These are phyloP conservation scores for Micromonas pusilla DNA, from an alignment of 139 green algal genomes.

Conservation along the genomic window DNA sequence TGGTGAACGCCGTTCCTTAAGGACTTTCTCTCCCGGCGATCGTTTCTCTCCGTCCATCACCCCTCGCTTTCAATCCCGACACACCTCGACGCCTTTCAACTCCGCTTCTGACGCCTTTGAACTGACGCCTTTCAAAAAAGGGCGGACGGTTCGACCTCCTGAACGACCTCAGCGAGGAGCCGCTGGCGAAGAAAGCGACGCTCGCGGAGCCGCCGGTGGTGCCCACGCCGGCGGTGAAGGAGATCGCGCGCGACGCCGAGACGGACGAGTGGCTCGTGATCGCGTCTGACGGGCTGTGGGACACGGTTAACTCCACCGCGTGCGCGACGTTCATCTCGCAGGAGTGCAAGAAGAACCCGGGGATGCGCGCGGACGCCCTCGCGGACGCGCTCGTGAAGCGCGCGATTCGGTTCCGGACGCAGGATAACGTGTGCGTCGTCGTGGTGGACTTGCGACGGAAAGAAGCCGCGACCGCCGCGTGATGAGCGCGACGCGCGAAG, in stretches of 20 bases:
- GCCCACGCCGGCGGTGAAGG: not conserved
- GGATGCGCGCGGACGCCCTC: not conserved
- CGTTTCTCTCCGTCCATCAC: too few species aligned
- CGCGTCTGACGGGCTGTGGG: slow-evolving; percentile 82
- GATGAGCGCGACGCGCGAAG: too few species aligned
- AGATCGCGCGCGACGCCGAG: not conserved
- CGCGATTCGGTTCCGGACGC: slow-evolving; percentile 12
- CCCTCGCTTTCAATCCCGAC: too few species aligned
- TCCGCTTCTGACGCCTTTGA: too few species aligned
- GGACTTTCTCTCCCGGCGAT: too few species aligned
- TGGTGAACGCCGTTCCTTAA: too few species aligned
- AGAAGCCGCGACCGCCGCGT: too few species aligned
- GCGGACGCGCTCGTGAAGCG: slow-evolving; percentile 13
- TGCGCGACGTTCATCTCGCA: slow-evolving; percentile 23
- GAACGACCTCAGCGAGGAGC: slow-evolving; percentile 5
- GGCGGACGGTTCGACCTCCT: slow-evolving; percentile 22
- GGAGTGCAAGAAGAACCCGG: not conserved
- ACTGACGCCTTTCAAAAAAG: too few species aligned
- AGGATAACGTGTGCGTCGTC: slow-evolving; percentile 26
- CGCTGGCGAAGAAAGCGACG: not conserved
- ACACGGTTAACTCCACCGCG: slow-evolving; percentile 60
- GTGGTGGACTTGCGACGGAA: slow-evolving; percentile 21
- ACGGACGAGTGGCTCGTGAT: slow-evolving; percentile 71
- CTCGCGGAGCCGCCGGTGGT: not conserved
- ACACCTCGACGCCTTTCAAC: too few species aligned